Evolutionary conservation across 1,284 basidiomycete species (phyloP).

Genomic region (Mycosarcoma maydis): DNA sequence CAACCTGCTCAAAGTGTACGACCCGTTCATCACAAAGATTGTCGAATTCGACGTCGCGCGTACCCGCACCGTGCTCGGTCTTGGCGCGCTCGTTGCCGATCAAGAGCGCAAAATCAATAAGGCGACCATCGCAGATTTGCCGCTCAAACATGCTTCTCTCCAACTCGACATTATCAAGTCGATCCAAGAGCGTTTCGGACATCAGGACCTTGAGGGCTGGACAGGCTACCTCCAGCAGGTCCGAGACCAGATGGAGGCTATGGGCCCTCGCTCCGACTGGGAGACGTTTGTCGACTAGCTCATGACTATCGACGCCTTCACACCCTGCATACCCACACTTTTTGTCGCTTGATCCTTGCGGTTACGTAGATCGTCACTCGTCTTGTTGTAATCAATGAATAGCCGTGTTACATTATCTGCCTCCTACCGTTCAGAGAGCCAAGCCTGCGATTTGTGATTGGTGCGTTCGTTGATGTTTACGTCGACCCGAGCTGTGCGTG

Average conservation of each 20-base stretch:
- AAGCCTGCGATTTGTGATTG: too few relatives aligned
- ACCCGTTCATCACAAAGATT: conserved; percentile 37
- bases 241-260: conserved; percentile 35
- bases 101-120: conserved; percentile 11
- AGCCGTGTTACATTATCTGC: too few relatives aligned
- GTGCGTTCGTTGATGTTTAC: too few relatives aligned
- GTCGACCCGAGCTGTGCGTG: too few relatives aligned
- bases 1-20: conserved; percentile 46
- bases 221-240: conserved; percentile 35
- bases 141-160: conserved; percentile 24
- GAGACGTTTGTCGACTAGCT: conserved; percentile 39
- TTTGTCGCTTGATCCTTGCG: not conserved
- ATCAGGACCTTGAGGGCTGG: conserved; percentile 21
- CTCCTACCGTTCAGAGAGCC: too few relatives aligned
- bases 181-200: conserved; percentile 23
- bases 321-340: conserved; percentile 6
- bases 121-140: conserved; percentile 19
- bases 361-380: not conserved
- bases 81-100: conserved; percentile 20
- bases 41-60: conserved; percentile 39
- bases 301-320: not conserved
- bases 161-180: conserved; percentile 33
- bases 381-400: not conserved
- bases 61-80: conserved; percentile 31
- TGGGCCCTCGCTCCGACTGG: conserved; percentile 41